A percentile compares a stretch with the other conserved stretches of the same genome.
Conservation (phyloP, 1,284 basidiomycete genomes). For the Naganishia sp. region DNA sequence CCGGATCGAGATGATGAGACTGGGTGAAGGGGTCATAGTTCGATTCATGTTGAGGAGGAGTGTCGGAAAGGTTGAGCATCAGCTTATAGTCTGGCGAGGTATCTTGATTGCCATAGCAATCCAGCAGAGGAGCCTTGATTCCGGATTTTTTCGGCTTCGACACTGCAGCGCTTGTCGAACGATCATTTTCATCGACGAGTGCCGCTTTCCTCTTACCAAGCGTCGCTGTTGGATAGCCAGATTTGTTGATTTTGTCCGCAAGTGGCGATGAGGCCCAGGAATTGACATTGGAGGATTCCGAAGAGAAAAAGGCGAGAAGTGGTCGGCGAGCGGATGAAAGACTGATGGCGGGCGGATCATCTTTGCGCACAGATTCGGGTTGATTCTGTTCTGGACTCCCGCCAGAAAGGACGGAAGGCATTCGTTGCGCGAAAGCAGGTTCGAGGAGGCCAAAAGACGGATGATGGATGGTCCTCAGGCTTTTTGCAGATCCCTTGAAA, state of each 20-base stretch:
- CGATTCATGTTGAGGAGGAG: not conserved
- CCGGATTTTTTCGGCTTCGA: not conserved
- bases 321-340: not conserved
- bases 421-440: too few relatives aligned
- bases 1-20: not conserved
- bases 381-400: not conserved
- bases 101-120: not conserved
- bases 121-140: too few relatives aligned
- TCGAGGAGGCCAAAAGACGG: too few relatives aligned
- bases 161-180: too few relatives aligned
- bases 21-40: conserved; percentile 1
- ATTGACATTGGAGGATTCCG: not conserved
- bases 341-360: not conserved
- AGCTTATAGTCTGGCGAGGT: conserved; percentile 17
- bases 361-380: not conserved
- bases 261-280: conserved; percentile 10
- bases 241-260: conserved; percentile 5
- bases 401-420: too few relatives aligned
- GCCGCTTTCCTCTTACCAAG: conserved; percentile 7
- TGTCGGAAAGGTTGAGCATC: conserved; percentile 21
- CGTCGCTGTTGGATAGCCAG: not conserved
- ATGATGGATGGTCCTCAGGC: too few relatives aligned
- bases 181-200: too few relatives aligned
- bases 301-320: not conserved
- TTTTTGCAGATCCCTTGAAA: too few relatives aligned